Base-by-base conservation (phyloP, 257 asterid species). In the Capsicum rhomboideum region DNA sequence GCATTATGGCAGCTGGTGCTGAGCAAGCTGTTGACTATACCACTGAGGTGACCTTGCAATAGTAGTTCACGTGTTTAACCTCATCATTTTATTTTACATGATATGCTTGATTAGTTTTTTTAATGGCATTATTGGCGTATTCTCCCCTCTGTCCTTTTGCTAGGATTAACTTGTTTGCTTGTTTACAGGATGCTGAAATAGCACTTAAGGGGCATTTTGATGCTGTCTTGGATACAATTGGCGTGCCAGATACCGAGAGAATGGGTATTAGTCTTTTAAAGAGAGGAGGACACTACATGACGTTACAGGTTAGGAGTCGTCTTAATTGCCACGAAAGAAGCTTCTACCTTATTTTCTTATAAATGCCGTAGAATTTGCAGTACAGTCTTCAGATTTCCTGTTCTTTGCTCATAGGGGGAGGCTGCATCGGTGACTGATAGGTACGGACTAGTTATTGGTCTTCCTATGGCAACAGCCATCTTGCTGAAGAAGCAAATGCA, bases 211-310 rank as follows among this genome's bases (percentile, higher is more conserved):
- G 99, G 72, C 85, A 91, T 87, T 97, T 95, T 81, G 99, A 97
- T 91, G 99, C 99, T 52, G 96, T 97, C 55, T 84, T 97, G 82
- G 99, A 97, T 88, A 97, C 99, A 49, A 90, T 97, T 81, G 99
- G 99, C 28, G 87, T 86, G 69, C 94, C 93, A 2, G 98, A 97
- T 90, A 95, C 97, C 1, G 99, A 97, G 88, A 95, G 89, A 85
- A 85, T 90, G 52, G 93, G 96, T 55, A 87, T 93, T 78, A 90
- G 88, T 89, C 92, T 93, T 86, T 90, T 97, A 90, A 95, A 85
- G 93, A 95, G 92, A 92, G 98, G 98, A 55, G 99, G 99, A 44
- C 94, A 93, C 84, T 97, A 97, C 90, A 95, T 97, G 99, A 97
- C 99, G 34, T 80, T 97, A 91, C 99, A 95, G 99, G 99, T 94